Conservation (phyloP, 192 early-diverging fungal species). For the Linnemannia schmuckeri region DNA sequence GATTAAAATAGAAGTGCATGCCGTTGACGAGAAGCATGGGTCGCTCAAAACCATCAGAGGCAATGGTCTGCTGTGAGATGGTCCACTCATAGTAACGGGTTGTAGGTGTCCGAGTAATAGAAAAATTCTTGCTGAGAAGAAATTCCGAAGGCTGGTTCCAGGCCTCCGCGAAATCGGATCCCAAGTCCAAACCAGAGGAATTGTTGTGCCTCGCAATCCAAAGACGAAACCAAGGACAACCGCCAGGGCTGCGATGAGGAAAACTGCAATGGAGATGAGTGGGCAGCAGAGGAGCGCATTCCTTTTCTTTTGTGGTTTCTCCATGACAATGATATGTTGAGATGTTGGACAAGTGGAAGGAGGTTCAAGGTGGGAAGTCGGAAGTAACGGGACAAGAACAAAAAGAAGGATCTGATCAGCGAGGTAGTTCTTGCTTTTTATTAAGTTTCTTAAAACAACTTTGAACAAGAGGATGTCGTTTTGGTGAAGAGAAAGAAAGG, state of each 20-base stretch:
- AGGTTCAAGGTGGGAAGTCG: neutral
- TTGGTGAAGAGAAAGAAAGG: neutral
- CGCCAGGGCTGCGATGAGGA: conserved; percentile 5
- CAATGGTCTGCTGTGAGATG: conserved; percentile 32
- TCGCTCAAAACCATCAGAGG: conserved; percentile 74
- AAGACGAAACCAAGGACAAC: conserved; percentile 29
- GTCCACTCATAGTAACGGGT: conserved; percentile 43
- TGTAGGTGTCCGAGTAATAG: conserved; percentile 23
- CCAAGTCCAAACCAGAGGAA: neutral
- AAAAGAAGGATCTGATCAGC: conserved; percentile 21
- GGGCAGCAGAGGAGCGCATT: neutral
- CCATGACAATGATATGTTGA: neutral
- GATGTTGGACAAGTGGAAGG: neutral
- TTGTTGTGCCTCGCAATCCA: conserved; percentile 11
- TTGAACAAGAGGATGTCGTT: neutral
- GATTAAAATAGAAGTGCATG: neutral
- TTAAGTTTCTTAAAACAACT: neutral
- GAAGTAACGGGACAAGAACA: neutral
- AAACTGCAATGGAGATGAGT: neutral
- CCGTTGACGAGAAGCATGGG: conserved; percentile 76
- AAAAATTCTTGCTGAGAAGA: conserved; percentile 36
- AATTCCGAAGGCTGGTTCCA: conserved; percentile 49
- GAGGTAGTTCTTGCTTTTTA: neutral
- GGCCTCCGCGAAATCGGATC: neutral
- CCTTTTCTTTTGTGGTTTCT: conserved; percentile 9